Percentiles rank a stretch among this genome's conserved stretches.
Conservation (phyloP, 495 filamentous ascomycete species). For the Penicillium atrosanguineum region DNA sequence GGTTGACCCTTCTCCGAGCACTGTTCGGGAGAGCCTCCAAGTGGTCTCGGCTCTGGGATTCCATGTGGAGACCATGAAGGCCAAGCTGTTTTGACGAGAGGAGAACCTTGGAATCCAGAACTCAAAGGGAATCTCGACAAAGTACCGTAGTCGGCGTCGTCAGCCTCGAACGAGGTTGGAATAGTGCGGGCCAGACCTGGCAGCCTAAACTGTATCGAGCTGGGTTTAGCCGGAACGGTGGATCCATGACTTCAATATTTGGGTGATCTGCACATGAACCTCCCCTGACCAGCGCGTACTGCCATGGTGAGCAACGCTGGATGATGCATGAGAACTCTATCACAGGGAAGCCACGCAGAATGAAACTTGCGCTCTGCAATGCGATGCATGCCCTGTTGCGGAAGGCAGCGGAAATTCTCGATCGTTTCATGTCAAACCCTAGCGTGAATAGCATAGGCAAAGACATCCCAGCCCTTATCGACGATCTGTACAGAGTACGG, state of each 20-base stretch:
- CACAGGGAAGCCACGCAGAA: no score
- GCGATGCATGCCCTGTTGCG: no score
- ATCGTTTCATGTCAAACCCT: no score
- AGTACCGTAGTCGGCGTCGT: slow-evolving; percentile 13
- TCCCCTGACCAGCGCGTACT: no score
- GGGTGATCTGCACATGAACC: neutral
- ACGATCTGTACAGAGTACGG: no score
- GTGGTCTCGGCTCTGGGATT: neutral
- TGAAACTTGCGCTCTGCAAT: no score
- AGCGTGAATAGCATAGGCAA: no score
- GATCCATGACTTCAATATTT: slow-evolving; percentile 12
- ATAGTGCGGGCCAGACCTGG: slow-evolving; percentile 9
- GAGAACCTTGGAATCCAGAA: neutral
- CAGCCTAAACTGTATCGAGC: slow-evolving; percentile 12
- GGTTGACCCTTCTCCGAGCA: neutral
- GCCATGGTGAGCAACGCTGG: no score
- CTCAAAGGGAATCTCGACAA: neutral
- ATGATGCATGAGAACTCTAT: no score
- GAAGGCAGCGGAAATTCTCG: no score
- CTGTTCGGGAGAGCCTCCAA: neutral
- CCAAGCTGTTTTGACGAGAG: neutral
- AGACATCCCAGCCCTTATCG: no score
- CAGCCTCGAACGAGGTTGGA: slow-evolving; percentile 11
- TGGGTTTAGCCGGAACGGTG: slow-evolving; percentile 15
- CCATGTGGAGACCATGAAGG: neutral